These are phyloP conservation scores for Streptanthus diversifolius DNA, from an alignment of 345 rosid species.

Conservation along the genomic window DNA sequence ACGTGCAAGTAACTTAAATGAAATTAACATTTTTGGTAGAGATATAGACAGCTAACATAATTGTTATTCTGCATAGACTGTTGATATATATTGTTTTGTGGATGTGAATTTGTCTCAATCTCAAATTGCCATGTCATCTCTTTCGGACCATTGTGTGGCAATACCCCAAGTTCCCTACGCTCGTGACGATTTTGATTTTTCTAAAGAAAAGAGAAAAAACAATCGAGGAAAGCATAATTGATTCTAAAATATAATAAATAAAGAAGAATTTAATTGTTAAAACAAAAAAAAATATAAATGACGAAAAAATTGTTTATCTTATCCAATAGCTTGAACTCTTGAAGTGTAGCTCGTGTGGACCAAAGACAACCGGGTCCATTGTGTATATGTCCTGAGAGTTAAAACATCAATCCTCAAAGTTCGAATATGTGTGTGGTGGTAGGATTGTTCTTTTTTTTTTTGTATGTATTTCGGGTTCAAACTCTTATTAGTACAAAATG, in stretches of 20 bases:
- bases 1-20: slow-evolving; percentile 31
- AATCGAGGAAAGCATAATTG: not conserved
- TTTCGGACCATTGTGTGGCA: slow-evolving; percentile 18
- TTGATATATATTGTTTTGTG: slow-evolving; percentile 15
- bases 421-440: no score
- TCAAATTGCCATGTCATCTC: slow-evolving; percentile 7
- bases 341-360: slow-evolving; percentile 27
- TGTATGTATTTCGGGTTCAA: no score
- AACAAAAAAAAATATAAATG: not conserved
- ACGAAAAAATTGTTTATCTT: slow-evolving; percentile 1
- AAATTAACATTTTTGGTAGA: not conserved
- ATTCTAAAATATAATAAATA: not conserved
- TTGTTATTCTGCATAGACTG: not conserved
- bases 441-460: no score
- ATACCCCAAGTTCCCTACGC: not conserved
- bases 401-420: slow-evolving; percentile 25
- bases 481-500: no score
- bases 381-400: slow-evolving; percentile 14
- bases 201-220: not conserved
- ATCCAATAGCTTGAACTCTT: slow-evolving; percentile 24
- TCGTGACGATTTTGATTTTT: slow-evolving; percentile 24
- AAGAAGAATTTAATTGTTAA: not conserved
- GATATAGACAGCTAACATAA: slow-evolving; percentile 28
- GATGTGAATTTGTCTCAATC: slow-evolving; percentile 19
- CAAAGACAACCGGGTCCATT: slow-evolving; percentile 19